Evolutionary conservation across 306 rosid genomes (phyloP), one percentile per base, ranked within the genome.

Genomic region (Prunus armeniaca): DNA sequence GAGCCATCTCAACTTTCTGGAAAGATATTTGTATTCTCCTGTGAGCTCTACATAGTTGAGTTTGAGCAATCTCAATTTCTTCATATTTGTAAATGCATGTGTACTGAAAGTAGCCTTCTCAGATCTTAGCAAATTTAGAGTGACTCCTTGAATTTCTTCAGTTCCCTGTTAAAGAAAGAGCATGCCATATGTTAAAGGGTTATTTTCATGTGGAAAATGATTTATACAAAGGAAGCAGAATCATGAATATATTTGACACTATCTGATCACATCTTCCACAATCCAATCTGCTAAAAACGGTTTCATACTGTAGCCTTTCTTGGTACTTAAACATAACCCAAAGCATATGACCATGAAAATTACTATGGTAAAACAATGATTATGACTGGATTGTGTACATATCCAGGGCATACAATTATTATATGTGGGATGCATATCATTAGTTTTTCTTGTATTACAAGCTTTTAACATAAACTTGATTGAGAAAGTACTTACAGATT

Each of bases 41-140:
- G 0, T n/a, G 4, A 86, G 61, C 2, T 69, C n/a, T 1, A 84
- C 88, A 20, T 4, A 0, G 30, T 54, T n/a, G 3, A 90, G 86
- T 45, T 75, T 76, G 14, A 90, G 74, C 49, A 88, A 73, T 72
- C 84, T 84, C 38, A 90, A 45, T 9, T 25, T 82, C 12, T 70
- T 45, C 89, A 88, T 90, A 13, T 63, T 4, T 57, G 18, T 22
- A 66, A 90, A 85, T 58, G 87, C 75, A 15, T 71, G 3, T 11
- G 91, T 27, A 0, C 14, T 22, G 28, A 86, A 58, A 58, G 3
- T 12, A 24, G 3, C 8, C 12, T 22, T 22, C 11, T 10, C 9
- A 0, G 20, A 15, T 62, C 24, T 10, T 41, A 51, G 20, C 28
- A 65, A 19, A 24, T 74, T 41, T n/a, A 84, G 71, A 57, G 43